Conservation (phyloP, 495 filamentous ascomycete genomes). For the Penicillium soppii region DNA sequence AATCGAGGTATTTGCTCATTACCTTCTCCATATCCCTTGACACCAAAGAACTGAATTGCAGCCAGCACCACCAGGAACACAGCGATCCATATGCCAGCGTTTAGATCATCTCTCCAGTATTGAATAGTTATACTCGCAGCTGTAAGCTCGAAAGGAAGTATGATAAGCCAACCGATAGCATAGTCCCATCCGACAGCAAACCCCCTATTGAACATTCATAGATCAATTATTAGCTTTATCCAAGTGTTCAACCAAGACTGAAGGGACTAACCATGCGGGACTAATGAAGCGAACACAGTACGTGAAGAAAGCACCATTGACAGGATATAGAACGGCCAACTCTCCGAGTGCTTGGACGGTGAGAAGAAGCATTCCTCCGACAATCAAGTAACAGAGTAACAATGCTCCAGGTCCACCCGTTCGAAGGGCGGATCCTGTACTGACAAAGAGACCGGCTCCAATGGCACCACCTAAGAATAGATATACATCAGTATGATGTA, state of each 20-base stretch:
- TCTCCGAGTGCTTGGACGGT: conserved; percentile 69
- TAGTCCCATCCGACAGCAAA: conserved; percentile 67
- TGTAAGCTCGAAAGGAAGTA: conserved; percentile 63
- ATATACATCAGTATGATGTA: too few species aligned
- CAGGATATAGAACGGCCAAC: conserved; percentile 67
- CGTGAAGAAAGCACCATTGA: conserved; percentile 61
- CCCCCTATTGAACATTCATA: conserved; percentile 26
- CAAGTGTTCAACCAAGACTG: neutral
- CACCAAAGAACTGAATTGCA: conserved; percentile 52
- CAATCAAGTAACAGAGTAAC: conserved; percentile 47
- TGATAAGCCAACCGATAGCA: conserved; percentile 66
- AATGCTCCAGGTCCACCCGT: conserved; percentile 44
- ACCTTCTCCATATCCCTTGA: conserved; percentile 72
- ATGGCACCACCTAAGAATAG: conserved; percentile 47
- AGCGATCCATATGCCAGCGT: conserved; percentile 62
- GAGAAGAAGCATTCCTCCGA: conserved; percentile 53
- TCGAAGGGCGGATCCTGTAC: conserved; percentile 43
- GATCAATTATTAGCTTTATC: neutral
- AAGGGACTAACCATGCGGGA: conserved; percentile 46
- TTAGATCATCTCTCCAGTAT: conserved; percentile 62
- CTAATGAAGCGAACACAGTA: conserved; percentile 57
- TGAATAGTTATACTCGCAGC: conserved; percentile 77
- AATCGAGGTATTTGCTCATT: neutral
- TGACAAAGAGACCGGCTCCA: conserved; percentile 54
- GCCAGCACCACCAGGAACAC: conserved; percentile 53